Conservation (phyloP, 2,329 filamentous ascomycete genomes). For the Alternaria angustiovoidea region DNA sequence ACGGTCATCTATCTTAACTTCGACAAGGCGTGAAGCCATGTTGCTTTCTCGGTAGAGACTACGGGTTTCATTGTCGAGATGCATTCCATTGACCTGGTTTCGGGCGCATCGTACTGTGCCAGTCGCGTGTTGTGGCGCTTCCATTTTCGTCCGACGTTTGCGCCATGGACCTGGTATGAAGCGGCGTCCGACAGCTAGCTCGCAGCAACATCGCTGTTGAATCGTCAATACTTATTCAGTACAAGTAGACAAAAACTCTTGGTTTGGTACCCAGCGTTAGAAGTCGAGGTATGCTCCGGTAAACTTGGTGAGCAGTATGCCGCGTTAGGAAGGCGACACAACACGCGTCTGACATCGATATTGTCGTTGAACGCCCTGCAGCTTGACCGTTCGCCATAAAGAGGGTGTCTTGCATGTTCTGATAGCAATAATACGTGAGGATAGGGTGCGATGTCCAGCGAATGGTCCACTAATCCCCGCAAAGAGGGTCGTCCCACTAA, state of each 20-base stretch:
- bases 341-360: not conserved
- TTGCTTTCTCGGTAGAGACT: not conserved
- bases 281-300: not conserved
- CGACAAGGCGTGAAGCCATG: not conserved
- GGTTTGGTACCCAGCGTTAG: not conserved
- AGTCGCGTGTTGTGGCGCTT: not conserved
- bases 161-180: not conserved
- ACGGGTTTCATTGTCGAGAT: not conserved
- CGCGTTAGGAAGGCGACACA: slow-evolving; percentile 1
- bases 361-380: not conserved
- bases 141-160: not conserved
- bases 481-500: not conserved
- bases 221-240: not conserved
- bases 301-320: not conserved
- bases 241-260: not conserved
- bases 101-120: not conserved
- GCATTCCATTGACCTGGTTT: slow-evolving; percentile 6
- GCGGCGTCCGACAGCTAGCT: not conserved
- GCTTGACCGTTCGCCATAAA: not conserved
- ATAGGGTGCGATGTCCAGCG: not conserved
- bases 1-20: not conserved
- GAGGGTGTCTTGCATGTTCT: not conserved
- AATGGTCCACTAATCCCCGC: not conserved
- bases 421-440: not conserved
- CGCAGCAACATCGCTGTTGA: not conserved